Base-by-base conservation (phyloP, 2,329 filamentous ascomycete genomes). In the Xylariales sp. region DNA sequence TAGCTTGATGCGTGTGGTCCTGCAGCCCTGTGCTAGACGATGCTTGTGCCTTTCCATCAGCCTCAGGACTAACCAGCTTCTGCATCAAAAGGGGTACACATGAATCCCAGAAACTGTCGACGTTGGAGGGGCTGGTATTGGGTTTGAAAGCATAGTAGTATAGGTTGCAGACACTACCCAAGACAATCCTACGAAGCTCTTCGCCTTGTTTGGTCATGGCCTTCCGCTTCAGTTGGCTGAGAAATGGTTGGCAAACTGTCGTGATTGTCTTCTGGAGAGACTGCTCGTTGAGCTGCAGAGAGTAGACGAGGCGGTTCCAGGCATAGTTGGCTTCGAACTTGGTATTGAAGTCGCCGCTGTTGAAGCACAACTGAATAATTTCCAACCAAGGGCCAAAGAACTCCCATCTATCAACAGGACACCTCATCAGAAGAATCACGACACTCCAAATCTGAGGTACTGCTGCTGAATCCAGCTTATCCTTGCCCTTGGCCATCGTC, bases 361-460 rank as follows among this genome's bases (percentile, higher is more conserved):
- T 95, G 63, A 97, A 88, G 55, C 88, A 93, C 47, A 74, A 74
- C 53, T 95, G 85, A 14, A 95, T 82, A 8, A 95, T 74, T 22
- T 76, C 74, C 6, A 96, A 70, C 86, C 88, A 96, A 5, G 76
- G 71, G 20, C 72, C 76, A 47, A 88, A 80, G 54, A 85, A 78
- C 22, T 82, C 73, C 86, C 91, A 97, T 66, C 58, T 82, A 49
- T 68, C 80, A 55, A 69, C 71, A 49, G 60, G 80, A 62, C 65
- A 80, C 65, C 85, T 80, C 35, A 96, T 69, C 42, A 95, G 80
- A 2, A 95, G 73, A 5, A 91, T 79, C 3, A 95, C 70, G 25
- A 88, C 78, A 44, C 86, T 85, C 91, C 91, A 97, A 16, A 97
- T 87, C 50, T 89, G 86, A 5, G 93, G 90, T 1, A 95, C 89